Conservation (phyloP, 306 rosid genomes). For the Carpinus fangiana region DNA sequence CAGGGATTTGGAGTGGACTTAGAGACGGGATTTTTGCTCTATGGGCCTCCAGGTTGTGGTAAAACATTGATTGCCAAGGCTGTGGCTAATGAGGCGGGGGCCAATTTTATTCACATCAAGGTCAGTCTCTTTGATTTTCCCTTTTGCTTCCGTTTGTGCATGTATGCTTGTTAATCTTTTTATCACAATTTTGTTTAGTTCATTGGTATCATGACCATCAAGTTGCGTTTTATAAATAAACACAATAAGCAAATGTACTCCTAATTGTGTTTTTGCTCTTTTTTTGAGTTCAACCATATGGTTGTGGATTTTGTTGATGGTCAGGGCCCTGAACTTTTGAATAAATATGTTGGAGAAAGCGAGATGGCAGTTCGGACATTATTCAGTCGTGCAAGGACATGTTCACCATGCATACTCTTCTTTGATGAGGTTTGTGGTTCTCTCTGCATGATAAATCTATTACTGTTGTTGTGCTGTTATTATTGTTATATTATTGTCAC, state of each 20-base stretch:
- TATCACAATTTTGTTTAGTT: not conserved
- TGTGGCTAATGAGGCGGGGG: constrained; percentile 91
- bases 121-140: constrained; percentile 28
- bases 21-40: constrained; percentile 83
- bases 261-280: not conserved
- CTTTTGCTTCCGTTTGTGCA: not conserved
- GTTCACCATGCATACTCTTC: constrained; percentile 78
- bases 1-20: constrained; percentile 68
- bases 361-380: constrained; percentile 65
- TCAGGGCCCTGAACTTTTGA: constrained; percentile 85
- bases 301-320: not conserved
- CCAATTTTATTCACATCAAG: constrained; percentile 77
- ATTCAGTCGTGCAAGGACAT: constrained; percentile 80
- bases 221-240: not conserved
- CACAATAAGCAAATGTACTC: no score
- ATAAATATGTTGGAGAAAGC: constrained; percentile 93
- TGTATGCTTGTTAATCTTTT: not conserved
- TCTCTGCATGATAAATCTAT: constrained; percentile 7
- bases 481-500: not conserved
- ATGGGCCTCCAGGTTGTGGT: constrained; percentile 98
- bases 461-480: not conserved
- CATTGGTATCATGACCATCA: not conserved
- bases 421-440: constrained; percentile 78
- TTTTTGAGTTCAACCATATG: not conserved
- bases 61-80: constrained; percentile 94